Evolutionary conservation across 2,329 filamentous ascomycete species (phyloP).

Genomic region (Didymellaceae sp.): DNA sequence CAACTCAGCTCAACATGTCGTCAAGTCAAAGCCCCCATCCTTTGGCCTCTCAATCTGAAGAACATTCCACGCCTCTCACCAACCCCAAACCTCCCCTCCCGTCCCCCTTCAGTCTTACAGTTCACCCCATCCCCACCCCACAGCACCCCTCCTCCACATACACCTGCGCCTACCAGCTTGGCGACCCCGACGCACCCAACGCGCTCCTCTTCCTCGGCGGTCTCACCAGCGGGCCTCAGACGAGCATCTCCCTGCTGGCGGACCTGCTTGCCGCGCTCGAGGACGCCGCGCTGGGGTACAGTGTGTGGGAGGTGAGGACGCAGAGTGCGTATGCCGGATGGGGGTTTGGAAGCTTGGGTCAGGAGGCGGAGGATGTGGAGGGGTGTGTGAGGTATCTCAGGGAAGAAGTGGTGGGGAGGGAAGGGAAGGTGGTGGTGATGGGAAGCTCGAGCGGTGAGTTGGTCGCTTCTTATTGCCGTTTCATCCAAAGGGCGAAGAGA

Average conservation of each 20-base stretch:
- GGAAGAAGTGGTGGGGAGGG: conserved; percentile 8
- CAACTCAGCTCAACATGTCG: too few relatives aligned
- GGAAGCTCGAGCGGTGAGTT: conserved; percentile 19
- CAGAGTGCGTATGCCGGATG: conserved; percentile 28
- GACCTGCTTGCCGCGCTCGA: conserved; percentile 1
- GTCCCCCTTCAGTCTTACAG: conserved; percentile 10
- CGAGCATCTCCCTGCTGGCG: neutral
- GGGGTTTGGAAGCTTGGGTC: conserved; percentile 25
- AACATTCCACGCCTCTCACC: too few relatives aligned
- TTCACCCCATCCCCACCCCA: conserved; percentile 20
- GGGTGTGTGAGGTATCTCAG: conserved; percentile 23
- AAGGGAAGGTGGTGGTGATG: conserved; percentile 15
- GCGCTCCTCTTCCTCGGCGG: conserved; percentile 27
- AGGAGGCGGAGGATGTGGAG: conserved; percentile 23
- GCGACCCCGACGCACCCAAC: conserved; percentile 9
- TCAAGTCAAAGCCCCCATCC: too few relatives aligned
- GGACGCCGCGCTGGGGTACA: conserved; percentile 7
- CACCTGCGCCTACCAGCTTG: conserved; percentile 26
- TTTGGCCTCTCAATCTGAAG: too few relatives aligned
- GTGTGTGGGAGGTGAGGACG: conserved; percentile 28
- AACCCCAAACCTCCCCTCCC: too few relatives aligned
- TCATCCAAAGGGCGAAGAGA: too few relatives aligned
- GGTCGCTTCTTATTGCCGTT: too few relatives aligned
- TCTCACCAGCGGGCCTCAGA: conserved; percentile 25
- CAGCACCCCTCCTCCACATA: neutral